Percentiles rank a stretch among this genome's conserved stretches.
Conservation (phyloP, 495 filamentous ascomycete genomes). For the Aspergillus hancockii region DNA sequence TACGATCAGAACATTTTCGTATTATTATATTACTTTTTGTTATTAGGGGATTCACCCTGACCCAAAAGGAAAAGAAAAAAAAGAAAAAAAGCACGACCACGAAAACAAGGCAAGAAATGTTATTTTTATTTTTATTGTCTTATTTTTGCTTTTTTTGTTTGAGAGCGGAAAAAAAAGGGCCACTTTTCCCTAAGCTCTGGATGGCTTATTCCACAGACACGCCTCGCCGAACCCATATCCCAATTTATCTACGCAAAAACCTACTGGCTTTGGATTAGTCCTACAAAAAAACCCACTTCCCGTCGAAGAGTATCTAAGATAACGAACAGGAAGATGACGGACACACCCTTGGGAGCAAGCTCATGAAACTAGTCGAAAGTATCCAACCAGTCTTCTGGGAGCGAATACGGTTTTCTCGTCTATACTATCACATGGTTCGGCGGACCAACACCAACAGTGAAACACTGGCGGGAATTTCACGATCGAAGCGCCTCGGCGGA, state of each 20-base stretch:
- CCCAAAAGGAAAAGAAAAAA: not conserved
- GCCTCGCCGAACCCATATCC: not conserved
- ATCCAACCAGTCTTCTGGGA: not conserved
- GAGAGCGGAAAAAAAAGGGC: not conserved
- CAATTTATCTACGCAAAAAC: not conserved
- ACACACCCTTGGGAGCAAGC: not conserved
- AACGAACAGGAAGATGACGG: not conserved
- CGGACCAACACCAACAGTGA: slow-evolving; percentile 8
- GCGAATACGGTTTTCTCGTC: not conserved
- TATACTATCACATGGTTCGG: slow-evolving; percentile 18
- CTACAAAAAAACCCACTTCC: not conserved
- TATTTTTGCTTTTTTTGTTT: not conserved
- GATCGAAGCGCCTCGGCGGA: slow-evolving; percentile 13
- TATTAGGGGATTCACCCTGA: not conserved
- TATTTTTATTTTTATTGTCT: not conserved
- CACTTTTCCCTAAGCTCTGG: not conserved
- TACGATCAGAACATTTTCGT: not conserved
- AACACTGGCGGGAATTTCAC: slow-evolving; percentile 13
- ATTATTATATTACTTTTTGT: slow-evolving; percentile 7
- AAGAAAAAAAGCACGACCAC: not conserved
- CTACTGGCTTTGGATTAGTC: not conserved
- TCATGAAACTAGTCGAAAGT: not conserved
- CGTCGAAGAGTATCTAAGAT: not conserved
- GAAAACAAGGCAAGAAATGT: not conserved
- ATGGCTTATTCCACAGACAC: not conserved